phyloP scores from a whole-genome alignment of 768 basidiomycete species.

The Leucosporidium creatinivorum region DNA sequence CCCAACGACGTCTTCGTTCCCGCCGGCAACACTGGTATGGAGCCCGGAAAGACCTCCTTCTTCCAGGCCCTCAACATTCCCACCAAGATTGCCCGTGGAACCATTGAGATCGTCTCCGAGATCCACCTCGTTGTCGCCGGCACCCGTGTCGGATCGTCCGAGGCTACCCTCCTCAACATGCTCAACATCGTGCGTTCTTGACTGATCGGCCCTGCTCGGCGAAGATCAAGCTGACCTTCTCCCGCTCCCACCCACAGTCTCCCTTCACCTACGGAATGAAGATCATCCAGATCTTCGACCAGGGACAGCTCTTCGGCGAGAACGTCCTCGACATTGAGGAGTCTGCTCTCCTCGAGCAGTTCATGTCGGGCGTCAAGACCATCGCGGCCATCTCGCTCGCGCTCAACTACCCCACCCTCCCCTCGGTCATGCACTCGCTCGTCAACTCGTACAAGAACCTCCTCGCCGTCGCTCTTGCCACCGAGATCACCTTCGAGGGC shows the following conservation, averaged over 20 bases:
- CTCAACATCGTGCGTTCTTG: conserved; percentile 60
- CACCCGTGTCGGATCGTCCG: conserved; percentile 89
- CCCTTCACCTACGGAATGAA: conserved; percentile 99
- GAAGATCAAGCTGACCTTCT: background rate
- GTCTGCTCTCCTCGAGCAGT: conserved; percentile 79
- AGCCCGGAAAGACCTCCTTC: conserved; percentile 99
- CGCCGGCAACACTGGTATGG: conserved; percentile 98
- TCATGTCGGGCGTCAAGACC: conserved; percentile 87
- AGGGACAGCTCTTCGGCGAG: conserved; percentile 84
- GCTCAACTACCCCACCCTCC: conserved; percentile 90
- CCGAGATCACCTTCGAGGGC: conserved; percentile 91
- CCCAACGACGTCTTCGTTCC: conserved; percentile 87
- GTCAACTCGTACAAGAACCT: conserved; percentile 99
- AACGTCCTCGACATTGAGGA: conserved; percentile 89
- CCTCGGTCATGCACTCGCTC: conserved; percentile 85
- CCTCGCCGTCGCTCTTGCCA: conserved; percentile 53
- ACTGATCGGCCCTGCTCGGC: conserved; percentile 18
- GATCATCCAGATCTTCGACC: conserved; percentile 92
- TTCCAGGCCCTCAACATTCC: conserved; percentile 99
- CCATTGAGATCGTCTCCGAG: conserved; percentile 97
- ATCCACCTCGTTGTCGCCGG: conserved; percentile 90
- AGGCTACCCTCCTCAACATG: conserved; percentile 99
- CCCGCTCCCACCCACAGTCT: background rate
- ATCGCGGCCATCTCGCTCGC: conserved; percentile 94
- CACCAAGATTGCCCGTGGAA: conserved; percentile 99